These are phyloP conservation scores for Tylopilus cervinicoccineus DNA, from an alignment of 768 basidiomycete genomes.

Conservation along the genomic window DNA sequence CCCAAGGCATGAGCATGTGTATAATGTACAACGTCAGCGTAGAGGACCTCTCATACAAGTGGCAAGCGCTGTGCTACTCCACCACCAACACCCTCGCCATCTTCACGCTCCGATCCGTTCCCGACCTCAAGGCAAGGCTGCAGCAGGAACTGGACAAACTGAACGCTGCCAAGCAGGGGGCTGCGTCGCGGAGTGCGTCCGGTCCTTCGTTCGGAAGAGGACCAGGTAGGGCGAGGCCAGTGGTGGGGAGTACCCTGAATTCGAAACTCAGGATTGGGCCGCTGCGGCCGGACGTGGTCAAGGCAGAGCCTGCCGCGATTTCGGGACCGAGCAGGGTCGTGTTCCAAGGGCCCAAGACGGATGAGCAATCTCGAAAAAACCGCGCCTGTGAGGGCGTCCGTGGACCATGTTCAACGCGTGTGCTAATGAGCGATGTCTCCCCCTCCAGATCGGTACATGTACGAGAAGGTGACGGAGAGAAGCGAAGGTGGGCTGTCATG, in stretches of 20 bases:
- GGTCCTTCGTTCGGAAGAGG: constrained; percentile 10
- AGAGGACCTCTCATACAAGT: constrained; percentile 58
- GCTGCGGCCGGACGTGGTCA: constrained; percentile 11
- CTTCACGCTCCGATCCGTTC: constrained; percentile 48
- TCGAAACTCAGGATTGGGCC: constrained; percentile 13
- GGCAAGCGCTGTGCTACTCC: constrained; percentile 50
- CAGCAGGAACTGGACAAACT: constrained; percentile 36
- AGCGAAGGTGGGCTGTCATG: constrained; percentile 58
- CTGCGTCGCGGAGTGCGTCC: constrained; percentile 23
- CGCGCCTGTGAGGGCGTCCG: constrained; percentile 50
- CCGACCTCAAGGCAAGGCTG: constrained; percentile 39
- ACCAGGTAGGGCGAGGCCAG: constrained; percentile 2
- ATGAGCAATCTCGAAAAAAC: constrained; percentile 33
- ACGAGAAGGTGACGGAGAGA: constrained; percentile 81
- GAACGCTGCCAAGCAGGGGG: constrained; percentile 30
- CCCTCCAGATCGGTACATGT: constrained; percentile 82
- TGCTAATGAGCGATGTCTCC: background rate
- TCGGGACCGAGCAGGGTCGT: constrained; percentile 28
- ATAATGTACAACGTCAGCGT: constrained; percentile 53
- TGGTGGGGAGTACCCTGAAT: constrained; percentile 5
- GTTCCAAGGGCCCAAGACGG: constrained; percentile 30
- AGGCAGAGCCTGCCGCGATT: constrained; percentile 13
- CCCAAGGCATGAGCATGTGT: constrained; percentile 60
- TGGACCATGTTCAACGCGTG: background rate
- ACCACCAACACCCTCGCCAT: constrained; percentile 34